Conservation (phyloP, 495 filamentous ascomycete species). For the Trichoderma parareesei region DNA sequence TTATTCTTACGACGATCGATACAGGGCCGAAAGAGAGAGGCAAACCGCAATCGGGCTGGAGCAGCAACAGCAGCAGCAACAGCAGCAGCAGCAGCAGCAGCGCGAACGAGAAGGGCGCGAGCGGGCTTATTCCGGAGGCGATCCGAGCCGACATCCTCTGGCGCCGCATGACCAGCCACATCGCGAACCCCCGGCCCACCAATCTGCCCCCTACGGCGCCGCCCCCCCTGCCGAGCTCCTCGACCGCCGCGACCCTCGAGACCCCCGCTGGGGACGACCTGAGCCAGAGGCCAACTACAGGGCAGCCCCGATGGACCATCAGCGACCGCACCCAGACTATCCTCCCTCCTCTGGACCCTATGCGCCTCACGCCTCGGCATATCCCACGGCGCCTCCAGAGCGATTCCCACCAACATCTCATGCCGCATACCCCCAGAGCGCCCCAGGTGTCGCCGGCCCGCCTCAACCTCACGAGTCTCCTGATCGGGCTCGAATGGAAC, state of each 20-base stretch:
- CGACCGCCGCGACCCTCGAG: conserved; percentile 15
- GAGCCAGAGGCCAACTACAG: conserved; percentile 12
- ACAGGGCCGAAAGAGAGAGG: conserved; percentile 29
- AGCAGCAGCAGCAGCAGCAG: conserved; percentile 23
- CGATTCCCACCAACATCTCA: conserved; percentile 38
- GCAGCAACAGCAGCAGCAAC: conserved; percentile 13
- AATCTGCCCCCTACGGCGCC: conserved; percentile 31
- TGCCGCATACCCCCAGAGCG: conserved; percentile 32
- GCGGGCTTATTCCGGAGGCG: conserved; percentile 28
- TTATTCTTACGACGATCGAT: conserved; percentile 28
- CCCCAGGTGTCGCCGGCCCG: conserved; percentile 28
- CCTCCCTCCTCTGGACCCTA: conserved; percentile 34
- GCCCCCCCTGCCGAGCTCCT: conserved; percentile 24
- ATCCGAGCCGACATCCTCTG: conserved; percentile 19
- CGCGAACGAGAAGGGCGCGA: conserved; percentile 31
- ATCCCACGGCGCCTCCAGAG: conserved; percentile 36
- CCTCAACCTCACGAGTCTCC: conserved; percentile 44
- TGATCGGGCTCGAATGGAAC: conserved; percentile 32
- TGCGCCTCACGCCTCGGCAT: conserved; percentile 33
- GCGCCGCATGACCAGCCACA: conserved; percentile 34
- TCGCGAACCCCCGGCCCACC: conserved; percentile 35
- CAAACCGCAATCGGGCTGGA: conserved; percentile 28
- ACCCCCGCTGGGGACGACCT: conserved; percentile 17
- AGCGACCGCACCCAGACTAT: conserved; percentile 34
- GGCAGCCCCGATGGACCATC: conserved; percentile 6